A percentile compares a stretch with the other conserved stretches of the same genome.
These are phyloP conservation scores for Anisodus acutangulus DNA, from an alignment of 257 asterid species.

Conservation along the genomic window DNA sequence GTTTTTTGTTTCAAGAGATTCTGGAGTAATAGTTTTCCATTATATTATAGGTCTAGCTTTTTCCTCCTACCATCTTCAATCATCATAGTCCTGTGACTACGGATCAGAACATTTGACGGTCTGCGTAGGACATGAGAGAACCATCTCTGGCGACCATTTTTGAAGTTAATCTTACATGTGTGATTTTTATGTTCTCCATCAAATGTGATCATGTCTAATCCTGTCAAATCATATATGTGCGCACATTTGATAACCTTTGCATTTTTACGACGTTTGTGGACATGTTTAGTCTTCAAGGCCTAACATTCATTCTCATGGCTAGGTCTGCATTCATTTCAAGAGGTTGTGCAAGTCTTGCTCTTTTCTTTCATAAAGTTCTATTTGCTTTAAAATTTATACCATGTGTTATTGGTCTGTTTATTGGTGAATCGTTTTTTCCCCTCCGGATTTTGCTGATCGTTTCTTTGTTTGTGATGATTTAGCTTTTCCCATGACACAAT, in stretches of 20 bases:
- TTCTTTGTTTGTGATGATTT: not conserved
- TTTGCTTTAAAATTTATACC: not conserved
- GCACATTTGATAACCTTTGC: not conserved
- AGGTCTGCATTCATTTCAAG: not conserved
- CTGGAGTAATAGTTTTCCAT: not conserved
- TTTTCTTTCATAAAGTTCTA: not conserved
- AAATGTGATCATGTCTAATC: not conserved
- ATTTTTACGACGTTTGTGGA: not conserved
- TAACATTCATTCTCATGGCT: not conserved
- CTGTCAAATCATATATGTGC: not conserved
- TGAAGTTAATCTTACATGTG: not conserved
- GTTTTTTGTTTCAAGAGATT: not conserved
- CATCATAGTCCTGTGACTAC: not conserved
- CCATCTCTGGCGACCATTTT: not conserved
- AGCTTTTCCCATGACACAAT: conserved; percentile 1
- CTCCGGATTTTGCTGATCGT: not conserved
- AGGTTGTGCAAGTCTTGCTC: not conserved
- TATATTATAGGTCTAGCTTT: not conserved
- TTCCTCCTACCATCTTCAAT: not conserved
- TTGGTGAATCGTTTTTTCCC: not conserved
- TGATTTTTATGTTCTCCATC: not conserved
- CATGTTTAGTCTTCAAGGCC: not conserved
- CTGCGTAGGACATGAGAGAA: not conserved
- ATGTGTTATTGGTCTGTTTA: not conserved
- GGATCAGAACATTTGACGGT: not conserved